Percentiles rank a stretch among this genome's conserved stretches.
Conservation (phyloP, 2,329 filamentous ascomycete species). For the Fusarium hostae region DNA sequence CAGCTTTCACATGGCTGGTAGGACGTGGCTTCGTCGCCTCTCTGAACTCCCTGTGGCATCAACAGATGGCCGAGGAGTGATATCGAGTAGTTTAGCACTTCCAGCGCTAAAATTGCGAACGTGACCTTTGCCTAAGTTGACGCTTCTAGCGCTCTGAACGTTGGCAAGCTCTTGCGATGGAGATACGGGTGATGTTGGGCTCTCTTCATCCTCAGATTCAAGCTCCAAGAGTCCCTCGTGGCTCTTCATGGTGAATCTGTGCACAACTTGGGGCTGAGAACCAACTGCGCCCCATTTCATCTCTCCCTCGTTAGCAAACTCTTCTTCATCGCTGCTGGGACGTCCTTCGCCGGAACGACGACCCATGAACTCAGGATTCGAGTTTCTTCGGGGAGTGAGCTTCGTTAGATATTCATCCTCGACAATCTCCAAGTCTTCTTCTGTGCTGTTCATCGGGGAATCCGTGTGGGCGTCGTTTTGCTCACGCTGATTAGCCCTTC, state of each 20-base stretch:
- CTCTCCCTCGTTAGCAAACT: constrained; percentile 55
- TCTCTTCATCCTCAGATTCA: constrained; percentile 50
- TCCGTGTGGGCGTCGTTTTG: constrained; percentile 50
- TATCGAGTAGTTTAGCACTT: constrained; percentile 78
- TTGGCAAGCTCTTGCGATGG: constrained; percentile 52
- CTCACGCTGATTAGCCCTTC: constrained; percentile 47
- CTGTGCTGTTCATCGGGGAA: constrained; percentile 57
- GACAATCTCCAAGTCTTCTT: constrained; percentile 70
- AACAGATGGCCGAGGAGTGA: constrained; percentile 66
- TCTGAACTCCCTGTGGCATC: constrained; percentile 58
- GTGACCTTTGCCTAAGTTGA: constrained; percentile 74
- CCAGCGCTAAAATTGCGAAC: constrained; percentile 79
- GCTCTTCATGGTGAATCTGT: constrained; percentile 64
- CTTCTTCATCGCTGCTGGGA: constrained; percentile 69
- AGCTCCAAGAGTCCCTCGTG: constrained; percentile 62
- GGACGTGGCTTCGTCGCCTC: constrained; percentile 43
- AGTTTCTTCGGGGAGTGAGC: constrained; percentile 47
- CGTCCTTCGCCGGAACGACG: constrained; percentile 63
- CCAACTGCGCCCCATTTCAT: constrained; percentile 64
- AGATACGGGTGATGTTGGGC: constrained; percentile 44
- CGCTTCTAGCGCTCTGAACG: constrained; percentile 74
- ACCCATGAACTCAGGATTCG: constrained; percentile 45
- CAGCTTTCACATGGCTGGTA: constrained; percentile 30
- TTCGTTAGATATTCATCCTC: constrained; percentile 81
- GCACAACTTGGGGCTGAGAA: constrained; percentile 67